Conservation (phyloP, 2,329 filamentous ascomycete species). For the Fusarium veterinarium region DNA sequence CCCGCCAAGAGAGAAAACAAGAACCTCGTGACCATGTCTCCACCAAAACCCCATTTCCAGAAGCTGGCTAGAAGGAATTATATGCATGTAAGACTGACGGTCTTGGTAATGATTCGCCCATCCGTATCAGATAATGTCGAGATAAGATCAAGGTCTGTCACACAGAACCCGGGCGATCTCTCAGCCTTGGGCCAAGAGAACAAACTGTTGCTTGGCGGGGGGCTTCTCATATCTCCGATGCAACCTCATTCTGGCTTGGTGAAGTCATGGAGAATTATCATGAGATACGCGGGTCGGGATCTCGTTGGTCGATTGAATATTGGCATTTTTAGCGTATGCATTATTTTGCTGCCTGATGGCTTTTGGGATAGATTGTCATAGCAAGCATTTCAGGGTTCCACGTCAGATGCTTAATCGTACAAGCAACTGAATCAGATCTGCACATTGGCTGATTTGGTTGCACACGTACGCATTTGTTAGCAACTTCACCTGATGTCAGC, state of each 20-base stretch:
- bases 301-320: conserved; percentile 28
- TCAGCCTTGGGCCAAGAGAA: conserved; percentile 24
- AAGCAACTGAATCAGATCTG: neutral
- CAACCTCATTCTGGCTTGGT: conserved; percentile 21
- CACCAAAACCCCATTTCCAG: conserved; percentile 25
- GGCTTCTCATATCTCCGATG: conserved; percentile 5
- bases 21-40: conserved; percentile 1
- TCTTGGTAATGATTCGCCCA: conserved; percentile 26
- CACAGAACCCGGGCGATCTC: conserved; percentile 22
- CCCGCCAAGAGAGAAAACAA: conserved; percentile 22
- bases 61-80: conserved; percentile 30
- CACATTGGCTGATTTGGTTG: neutral
- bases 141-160: conserved; percentile 33
- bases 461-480: neutral
- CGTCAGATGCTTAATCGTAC: conserved; percentile 15
- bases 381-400: neutral
- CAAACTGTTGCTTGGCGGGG: conserved; percentile 13
- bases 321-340: conserved; percentile 1
- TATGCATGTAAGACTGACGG: conserved; percentile 9
- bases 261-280: conserved; percentile 27
- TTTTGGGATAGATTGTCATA: neutral
- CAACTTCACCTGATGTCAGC: neutral
- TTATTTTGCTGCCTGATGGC: conserved; percentile 17
- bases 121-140: conserved; percentile 11
- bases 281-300: conserved; percentile 1